These are phyloP conservation scores for Lecanicillium sp. DNA, from an alignment of 2,329 filamentous ascomycete genomes.

Conservation along the genomic window DNA sequence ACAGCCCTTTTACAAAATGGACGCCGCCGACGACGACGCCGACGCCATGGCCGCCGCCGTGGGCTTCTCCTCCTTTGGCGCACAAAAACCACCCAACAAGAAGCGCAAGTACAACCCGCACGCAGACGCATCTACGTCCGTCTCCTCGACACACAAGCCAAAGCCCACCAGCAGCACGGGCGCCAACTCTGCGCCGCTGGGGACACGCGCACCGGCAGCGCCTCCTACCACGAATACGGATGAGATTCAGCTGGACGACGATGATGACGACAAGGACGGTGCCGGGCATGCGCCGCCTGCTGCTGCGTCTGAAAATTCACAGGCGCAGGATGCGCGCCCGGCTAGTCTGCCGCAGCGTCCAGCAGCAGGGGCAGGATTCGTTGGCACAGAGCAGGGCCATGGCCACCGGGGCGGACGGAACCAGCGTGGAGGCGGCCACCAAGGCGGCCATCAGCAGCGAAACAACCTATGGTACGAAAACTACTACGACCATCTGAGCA, in stretches of 20 bases:
- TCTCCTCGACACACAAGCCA: slow-evolving; percentile 17
- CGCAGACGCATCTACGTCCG: slow-evolving; percentile 35
- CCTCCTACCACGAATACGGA: slow-evolving; percentile 26
- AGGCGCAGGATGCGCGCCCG: slow-evolving; percentile 23
- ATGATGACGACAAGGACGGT: slow-evolving; percentile 4
- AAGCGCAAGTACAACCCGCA: slow-evolving; percentile 60
- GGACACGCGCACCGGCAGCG: slow-evolving; percentile 13
- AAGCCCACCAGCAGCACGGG: slow-evolving; percentile 17
- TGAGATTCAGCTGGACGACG: slow-evolving; percentile 36
- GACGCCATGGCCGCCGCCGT: slow-evolving; percentile 58
- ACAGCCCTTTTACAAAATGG: too few species aligned
- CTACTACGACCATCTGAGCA: slow-evolving; percentile 62
- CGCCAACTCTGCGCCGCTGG: slow-evolving; percentile 30
- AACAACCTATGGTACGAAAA: slow-evolving; percentile 49
- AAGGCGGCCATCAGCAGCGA: slow-evolving; percentile 7
- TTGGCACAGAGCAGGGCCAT: slow-evolving; percentile 4
- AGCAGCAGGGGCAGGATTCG: slow-evolving; percentile 11
- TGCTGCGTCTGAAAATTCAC: too few species aligned
- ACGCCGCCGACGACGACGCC: slow-evolving; percentile 21
- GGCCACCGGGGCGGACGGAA: slow-evolving; percentile 11
- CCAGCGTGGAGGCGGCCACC: slow-evolving; percentile 17
- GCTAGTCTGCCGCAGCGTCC: slow-evolving; percentile 25
- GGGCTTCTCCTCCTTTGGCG: slow-evolving; percentile 68
- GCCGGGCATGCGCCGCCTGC: not conserved
- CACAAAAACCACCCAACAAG: slow-evolving; percentile 44